phyloP scores from a whole-genome alignment of 2,329 filamentous ascomycete genomes.

The Blastomyces parvus region DNA sequence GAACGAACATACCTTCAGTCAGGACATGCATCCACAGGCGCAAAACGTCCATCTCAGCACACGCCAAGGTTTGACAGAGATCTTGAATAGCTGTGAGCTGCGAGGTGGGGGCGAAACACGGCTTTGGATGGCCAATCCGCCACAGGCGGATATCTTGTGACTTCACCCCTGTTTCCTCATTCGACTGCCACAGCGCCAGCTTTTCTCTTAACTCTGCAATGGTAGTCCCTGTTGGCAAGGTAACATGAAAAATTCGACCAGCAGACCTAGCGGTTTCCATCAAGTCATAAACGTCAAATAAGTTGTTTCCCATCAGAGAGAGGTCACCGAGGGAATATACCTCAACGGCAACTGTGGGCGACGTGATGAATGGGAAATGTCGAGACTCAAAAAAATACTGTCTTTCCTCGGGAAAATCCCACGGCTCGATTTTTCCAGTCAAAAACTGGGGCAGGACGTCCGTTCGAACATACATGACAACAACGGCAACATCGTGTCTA shows the following conservation, averaged over 20 bases:
- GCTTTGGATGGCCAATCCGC: conserved; percentile 30
- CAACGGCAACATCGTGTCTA: conserved; percentile 43
- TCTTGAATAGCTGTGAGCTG: conserved; percentile 29
- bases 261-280: conserved; percentile 29
- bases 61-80: conserved; percentile 22
- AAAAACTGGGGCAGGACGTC: conserved; percentile 37
- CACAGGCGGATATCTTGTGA: conserved; percentile 33
- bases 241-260: conserved; percentile 26
- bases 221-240: conserved; percentile 26
- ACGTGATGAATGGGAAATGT: conserved; percentile 7
- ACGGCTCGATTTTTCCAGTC: conserved; percentile 38
- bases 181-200: conserved; percentile 26
- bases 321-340: conserved; percentile 31
- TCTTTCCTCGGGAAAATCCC: conserved; percentile 37
- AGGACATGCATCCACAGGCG: conserved; percentile 34
- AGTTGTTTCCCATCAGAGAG: conserved; percentile 24
- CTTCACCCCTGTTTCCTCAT: conserved; percentile 18
- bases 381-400: conserved; percentile 33
- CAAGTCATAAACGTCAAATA: conserved; percentile 38
- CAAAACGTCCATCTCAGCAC: conserved; percentile 21
- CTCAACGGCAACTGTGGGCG: conserved; percentile 27
- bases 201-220: conserved; percentile 31
- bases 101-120: conserved; percentile 26
- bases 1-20: conserved; percentile 25
- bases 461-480: conserved; percentile 48